Base-by-base conservation (phyloP, 371 early-diverging fungal species). In the Circinella minor region DNA sequence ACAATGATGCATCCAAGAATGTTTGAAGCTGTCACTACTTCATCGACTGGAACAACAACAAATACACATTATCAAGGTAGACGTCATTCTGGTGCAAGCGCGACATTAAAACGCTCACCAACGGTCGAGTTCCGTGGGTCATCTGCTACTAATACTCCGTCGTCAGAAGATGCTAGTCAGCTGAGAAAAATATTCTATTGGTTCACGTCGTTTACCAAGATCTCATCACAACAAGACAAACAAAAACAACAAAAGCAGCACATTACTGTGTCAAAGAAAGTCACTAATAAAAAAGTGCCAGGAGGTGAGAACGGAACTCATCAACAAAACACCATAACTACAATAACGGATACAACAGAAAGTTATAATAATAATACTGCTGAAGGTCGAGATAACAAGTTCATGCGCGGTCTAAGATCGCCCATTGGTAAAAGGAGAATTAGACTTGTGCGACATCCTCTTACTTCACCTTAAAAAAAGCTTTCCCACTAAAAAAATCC, bases 391-490 rank as follows among this genome's bases (percentile, higher is more conserved):
- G 6, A 15, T 13, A 51, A n/a, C 51, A n/a, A 14, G 14, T 13
- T 51, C 51, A 57, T 34, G 27, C 57, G 36, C 14, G 57, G 57
- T 5, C 7, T 57, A 14, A 57, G 36, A 57, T 57, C 63, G 47
- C 63, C 63, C 47, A 34, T 63, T 47, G 63, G 64, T 11, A 69
- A 69, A 34, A 61, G 38, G 20, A 18, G 47, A 15, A 27, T 49
- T 39, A 11, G 34, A 20, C 49, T 64, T 4, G 61, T 63, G 6
- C 20, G 36, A 27, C 36, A n/a, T 15, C 27, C 38, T 13, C 18
- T 47, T 47, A 65, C 61, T 36, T 57, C 46, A 63, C 43, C 36
- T 37, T 68, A 37, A 62, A 38, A 27, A 57, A 1, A 57, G 27
- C 27, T 27, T 27, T 0, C 27, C 27, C 27, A 27, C 27, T 27